Evolutionary conservation across 805 yeast genomes (phyloP).

Genomic region (Spencermartinsiella europaea): DNA sequence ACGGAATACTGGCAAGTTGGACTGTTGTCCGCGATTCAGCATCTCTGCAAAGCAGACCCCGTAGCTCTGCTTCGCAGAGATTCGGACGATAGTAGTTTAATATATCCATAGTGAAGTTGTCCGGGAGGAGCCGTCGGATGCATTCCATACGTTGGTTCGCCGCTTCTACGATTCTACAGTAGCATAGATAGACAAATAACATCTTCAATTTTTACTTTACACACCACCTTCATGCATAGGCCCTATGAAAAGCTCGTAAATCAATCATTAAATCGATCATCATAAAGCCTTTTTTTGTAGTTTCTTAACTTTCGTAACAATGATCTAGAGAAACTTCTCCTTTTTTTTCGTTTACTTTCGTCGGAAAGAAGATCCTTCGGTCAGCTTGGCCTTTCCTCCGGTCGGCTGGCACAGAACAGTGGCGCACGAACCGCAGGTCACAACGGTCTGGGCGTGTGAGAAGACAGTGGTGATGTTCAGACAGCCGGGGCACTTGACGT

Average conservation of each 20-base stretch:
- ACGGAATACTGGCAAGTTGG: no score
- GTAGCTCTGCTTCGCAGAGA: no score
- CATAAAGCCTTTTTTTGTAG: background rate
- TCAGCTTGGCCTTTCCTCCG: constrained; percentile 99
- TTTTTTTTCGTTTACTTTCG: constrained; percentile 62
- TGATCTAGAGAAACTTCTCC: no score
- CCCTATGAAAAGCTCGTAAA: background rate
- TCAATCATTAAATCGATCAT: background rate
- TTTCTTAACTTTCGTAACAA: no score
- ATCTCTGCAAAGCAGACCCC: no score
- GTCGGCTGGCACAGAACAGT: constrained; percentile 98
- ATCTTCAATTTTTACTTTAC: background rate
- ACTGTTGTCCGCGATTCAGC: no score
- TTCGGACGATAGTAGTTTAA: no score
- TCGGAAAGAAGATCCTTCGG: constrained; percentile 99
- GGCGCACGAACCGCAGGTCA: constrained; percentile 97
- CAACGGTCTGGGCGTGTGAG: constrained; percentile 99
- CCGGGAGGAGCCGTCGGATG: no score
- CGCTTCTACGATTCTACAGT: no score
- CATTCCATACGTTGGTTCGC: no score
- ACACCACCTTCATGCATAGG: background rate
- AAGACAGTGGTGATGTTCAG: constrained; percentile 97
- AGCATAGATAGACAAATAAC: no score
- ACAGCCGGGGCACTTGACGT: constrained; percentile 99
- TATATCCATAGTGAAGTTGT: no score